A percentile compares a stretch with the other conserved stretches of the same genome.
phyloP scores from a whole-genome alignment of 2,329 filamentous ascomycete species.

The Cladophialophora yegresii region DNA sequence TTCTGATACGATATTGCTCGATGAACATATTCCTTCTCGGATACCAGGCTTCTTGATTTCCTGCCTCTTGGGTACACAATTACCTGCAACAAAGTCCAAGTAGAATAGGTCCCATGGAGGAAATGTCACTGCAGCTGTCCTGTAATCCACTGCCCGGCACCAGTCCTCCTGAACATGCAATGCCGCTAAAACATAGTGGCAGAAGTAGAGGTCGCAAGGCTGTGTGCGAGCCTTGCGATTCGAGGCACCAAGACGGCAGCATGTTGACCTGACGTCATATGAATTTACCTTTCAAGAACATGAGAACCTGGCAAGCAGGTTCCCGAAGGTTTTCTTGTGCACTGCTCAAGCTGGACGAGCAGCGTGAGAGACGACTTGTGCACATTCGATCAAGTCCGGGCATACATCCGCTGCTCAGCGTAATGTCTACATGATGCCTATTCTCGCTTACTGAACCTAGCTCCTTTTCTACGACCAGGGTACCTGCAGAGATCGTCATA shows the following conservation, averaged over 20 bases:
- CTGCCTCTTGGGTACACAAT: background rate
- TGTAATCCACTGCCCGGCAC: background rate
- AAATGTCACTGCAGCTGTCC: background rate
- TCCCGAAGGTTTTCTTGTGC: background rate
- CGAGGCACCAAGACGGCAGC: background rate
- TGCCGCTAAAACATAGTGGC: background rate
- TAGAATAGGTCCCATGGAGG: background rate
- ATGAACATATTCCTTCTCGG: slow-evolving; percentile 1
- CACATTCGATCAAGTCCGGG: too few relatives aligned
- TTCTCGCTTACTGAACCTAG: background rate
- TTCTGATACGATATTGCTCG: background rate
- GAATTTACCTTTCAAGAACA: background rate
- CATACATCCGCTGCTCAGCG: background rate
- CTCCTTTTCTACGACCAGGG: background rate
- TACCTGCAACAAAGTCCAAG: background rate
- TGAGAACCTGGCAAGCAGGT: background rate
- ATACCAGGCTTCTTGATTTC: background rate
- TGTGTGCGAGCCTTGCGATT: background rate
- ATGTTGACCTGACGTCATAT: slow-evolving; percentile 2
- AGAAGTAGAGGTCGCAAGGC: background rate
- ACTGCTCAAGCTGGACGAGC: background rate
- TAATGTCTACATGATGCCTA: background rate
- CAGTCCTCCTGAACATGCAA: background rate
- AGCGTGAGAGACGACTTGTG: too few relatives aligned
- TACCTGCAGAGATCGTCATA: background rate